Base-by-base conservation (phyloP, 2,329 filamentous ascomycete genomes). In the Penicillium digitatum region DNA sequence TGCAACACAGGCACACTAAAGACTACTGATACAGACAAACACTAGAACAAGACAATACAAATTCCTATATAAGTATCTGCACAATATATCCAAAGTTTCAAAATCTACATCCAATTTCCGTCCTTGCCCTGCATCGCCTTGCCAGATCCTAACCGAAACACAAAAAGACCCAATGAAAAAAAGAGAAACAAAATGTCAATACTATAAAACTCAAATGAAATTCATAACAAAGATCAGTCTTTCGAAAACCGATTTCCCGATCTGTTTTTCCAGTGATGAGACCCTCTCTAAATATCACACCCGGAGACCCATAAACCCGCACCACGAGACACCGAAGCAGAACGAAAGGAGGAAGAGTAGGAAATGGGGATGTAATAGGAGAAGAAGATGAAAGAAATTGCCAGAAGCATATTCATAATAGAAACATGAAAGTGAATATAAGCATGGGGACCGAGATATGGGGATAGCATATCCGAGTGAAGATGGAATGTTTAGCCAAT, bases 201-300 rank as follows among this genome's bases (percentile, higher is more conserved):
- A 55, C 22, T 53, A 32, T 52, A 34, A 50, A 42, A 54, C 50
- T 49, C 24, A 56, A 43, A 40, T 54, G 47, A 47, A 47, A 47
- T 43, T 51, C 52, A 38, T 50, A 48, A 38, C 34, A 52, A 29
- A 59, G 60, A 55, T 56, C 58, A 59, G 52, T 56, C 54, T 62
- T 57, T 49, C 58, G 54, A 54, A 59, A 55, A n/a, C 54, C 56
- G 54, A 48, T 54, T 57, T 52, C 42, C 54, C 52, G 49, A 60
- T 62, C 56, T 60, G 56, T 68, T 69, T 67, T 71, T 71, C 70
- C 70, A 72, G 65, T 67, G 69, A 71, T 68, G 67, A 65, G 61
- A 62, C 57, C 64, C 62, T 55, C 62, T 71, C 64, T 68, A 69
- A 60, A 44, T 55, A 59, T 59, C 61, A 65, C 64, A 66, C 58